phyloP scores from a whole-genome alignment of 345 rosid genomes.

The Pugionium cornutum region DNA sequence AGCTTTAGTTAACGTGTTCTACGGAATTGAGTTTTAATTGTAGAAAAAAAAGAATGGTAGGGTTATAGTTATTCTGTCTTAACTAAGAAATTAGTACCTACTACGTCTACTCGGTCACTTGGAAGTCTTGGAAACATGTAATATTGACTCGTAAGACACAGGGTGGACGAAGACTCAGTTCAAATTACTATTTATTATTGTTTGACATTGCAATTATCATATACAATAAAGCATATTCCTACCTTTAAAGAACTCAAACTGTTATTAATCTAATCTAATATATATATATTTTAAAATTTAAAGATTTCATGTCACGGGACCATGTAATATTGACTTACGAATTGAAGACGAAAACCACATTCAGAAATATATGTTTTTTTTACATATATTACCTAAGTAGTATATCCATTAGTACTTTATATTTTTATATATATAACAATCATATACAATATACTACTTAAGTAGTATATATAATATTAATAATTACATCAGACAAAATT shows the following conservation, averaged over 20 bases:
- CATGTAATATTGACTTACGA: slow-evolving; percentile 23
- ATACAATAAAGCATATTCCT: slow-evolving; percentile 8
- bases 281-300: not conserved
- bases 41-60: not conserved
- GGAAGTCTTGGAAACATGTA: slow-evolving; percentile 16
- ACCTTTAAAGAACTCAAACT: slow-evolving; percentile 17
- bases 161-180: slow-evolving; percentile 32
- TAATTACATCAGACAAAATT: not conserved
- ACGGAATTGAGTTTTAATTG: not conserved
- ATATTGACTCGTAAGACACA: slow-evolving; percentile 13
- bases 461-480: not conserved
- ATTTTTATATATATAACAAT: too few species aligned
- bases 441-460: too few species aligned
- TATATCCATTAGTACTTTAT: too few species aligned
- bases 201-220: slow-evolving; percentile 30
- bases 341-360: not conserved
- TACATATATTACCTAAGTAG: not conserved
- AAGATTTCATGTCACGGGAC: not conserved
- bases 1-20: not conserved
- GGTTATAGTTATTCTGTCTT: not conserved
- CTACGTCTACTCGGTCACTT: slow-evolving; percentile 10
- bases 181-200: not conserved
- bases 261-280: not conserved
- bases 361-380: not conserved
- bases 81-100: too few species aligned